Percentiles rank a stretch among this genome's conserved stretches.
phyloP scores from a whole-genome alignment of 371 early-diverging fungal genomes.

The Zopfochytrium polystomum region DNA sequence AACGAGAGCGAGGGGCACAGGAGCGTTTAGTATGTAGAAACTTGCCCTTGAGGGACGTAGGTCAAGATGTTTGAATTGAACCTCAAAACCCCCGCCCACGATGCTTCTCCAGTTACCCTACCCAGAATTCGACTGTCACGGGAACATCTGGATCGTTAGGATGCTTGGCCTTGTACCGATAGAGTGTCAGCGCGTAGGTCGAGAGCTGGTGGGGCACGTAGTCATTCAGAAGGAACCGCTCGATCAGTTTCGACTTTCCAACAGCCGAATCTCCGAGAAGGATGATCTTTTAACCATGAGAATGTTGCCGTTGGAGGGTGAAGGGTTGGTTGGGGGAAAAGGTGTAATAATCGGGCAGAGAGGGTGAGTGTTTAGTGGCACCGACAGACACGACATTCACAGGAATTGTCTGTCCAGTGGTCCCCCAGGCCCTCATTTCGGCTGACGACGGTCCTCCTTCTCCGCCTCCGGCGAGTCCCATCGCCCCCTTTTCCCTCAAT shows the following conservation, averaged over 20 bases:
- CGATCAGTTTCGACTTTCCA: constrained; percentile 62
- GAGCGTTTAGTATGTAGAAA: background rate
- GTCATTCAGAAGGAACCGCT: constrained; percentile 51
- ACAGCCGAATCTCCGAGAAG: constrained; percentile 65
- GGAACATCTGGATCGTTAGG: constrained; percentile 29
- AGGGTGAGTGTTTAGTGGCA: background rate
- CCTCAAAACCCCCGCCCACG: background rate
- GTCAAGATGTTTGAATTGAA: too few relatives aligned
- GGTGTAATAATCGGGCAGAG: background rate
- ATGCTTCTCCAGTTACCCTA: too few relatives aligned
- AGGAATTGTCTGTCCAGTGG: too few relatives aligned
- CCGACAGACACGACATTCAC: too few relatives aligned
- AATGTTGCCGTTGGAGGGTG: too few relatives aligned
- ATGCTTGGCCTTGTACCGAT: constrained; percentile 36
- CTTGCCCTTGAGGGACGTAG: background rate
- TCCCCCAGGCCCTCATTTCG: too few relatives aligned
- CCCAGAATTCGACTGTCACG: constrained; percentile 59
- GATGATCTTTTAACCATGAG: too few relatives aligned
- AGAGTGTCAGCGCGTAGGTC: constrained; percentile 53
- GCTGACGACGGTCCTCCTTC: too few relatives aligned
- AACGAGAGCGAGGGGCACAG: background rate
- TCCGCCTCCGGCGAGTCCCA: too few relatives aligned
- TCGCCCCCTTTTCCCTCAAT: too few relatives aligned
- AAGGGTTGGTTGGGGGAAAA: background rate
- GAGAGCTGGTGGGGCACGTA: constrained; percentile 48